Conservation (phyloP, 2,329 filamentous ascomycete species). For the Xylaria digitata region DNA sequence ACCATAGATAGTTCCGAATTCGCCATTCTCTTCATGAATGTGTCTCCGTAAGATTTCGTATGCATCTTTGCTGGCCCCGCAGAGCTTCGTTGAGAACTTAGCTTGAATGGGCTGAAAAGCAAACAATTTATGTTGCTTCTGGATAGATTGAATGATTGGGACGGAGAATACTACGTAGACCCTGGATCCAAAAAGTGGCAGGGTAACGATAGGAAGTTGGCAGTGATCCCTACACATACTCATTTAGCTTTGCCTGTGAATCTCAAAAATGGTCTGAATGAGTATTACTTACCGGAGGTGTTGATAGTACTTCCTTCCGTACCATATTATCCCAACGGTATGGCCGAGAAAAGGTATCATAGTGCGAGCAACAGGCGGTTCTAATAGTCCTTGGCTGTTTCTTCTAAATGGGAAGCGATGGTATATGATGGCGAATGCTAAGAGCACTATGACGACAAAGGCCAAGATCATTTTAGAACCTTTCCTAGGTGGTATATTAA, state of each 20-base stretch:
- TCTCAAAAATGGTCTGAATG: neutral
- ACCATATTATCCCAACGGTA: neutral
- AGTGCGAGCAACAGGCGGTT: slow-evolving; percentile 1
- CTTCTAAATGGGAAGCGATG: neutral
- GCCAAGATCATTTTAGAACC: neutral
- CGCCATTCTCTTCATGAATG: neutral
- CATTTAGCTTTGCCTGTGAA: neutral
- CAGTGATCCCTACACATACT: neutral
- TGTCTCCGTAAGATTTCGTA: slow-evolving; percentile 5
- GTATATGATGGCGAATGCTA: neutral
- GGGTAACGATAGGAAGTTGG: slow-evolving; percentile 9
- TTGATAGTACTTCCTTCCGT: slow-evolving; percentile 4
- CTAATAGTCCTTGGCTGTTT: neutral
- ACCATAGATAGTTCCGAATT: neutral
- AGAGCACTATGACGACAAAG: neutral
- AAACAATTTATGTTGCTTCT: slow-evolving; percentile 7
- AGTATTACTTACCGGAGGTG: neutral
- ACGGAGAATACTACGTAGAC: slow-evolving; percentile 14
- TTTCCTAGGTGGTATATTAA: too few relatives aligned
- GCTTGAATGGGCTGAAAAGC: slow-evolving; percentile 12
- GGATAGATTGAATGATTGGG: slow-evolving; percentile 9
- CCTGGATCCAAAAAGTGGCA: neutral
- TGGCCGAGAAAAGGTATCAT: slow-evolving; percentile 5
- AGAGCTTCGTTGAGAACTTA: neutral
- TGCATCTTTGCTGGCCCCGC: slow-evolving; percentile 10